Base-by-base conservation (phyloP, 116 monocot species). In the Cymodocea nodosa region DNA sequence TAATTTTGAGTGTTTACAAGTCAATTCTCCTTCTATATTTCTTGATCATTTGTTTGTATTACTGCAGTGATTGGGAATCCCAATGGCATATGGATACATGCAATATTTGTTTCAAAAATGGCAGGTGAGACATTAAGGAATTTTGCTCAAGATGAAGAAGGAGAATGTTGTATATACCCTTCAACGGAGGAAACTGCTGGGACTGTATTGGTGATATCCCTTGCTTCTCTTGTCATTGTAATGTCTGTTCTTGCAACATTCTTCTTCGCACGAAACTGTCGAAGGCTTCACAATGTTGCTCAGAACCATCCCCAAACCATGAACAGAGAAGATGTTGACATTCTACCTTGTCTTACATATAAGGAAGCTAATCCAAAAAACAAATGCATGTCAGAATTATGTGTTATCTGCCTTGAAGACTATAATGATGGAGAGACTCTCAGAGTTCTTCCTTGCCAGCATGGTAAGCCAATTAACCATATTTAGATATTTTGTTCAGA, bases 331-430 rank as follows among this genome's bases (percentile, higher is more conserved):
- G 80, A 78, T 40, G 82, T 94, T 35, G 93, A 94, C 56, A 49
- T 72, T 15, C 82, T 94, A 62, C 86, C 93, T 5, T 80, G 73
- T 64, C 84, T 84, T 66, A 83, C 72, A 52, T 94, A 85, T 63
- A 89, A 67, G 68, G 62, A 70, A 55, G 68, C 72, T 50, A 78
- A 66, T 59, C 56, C 60, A 68, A 80, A 71, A 61, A 72, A 66
- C 40, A 86, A 85, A 62, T 56, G 54, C 40, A 74, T 52, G 12
- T 70, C 76, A 50, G 85, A 87, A 39, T 81, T 87, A 50, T 94
- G 94, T 75, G 83, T 87, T 2, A 94, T 94, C 39, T 94, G 94
- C 63, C 82, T 94, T 56, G 94, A 94, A 73, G 94, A 94, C 48
- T 94, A 94, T 65, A 80, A 63, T 50, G 84, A 89, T 66, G 94